A percentile compares a stretch with the other conserved stretches of the same genome.
These are phyloP conservation scores for Hypoxylon trugodes DNA, from an alignment of 495 filamentous ascomycete genomes.

Conservation along the genomic window DNA sequence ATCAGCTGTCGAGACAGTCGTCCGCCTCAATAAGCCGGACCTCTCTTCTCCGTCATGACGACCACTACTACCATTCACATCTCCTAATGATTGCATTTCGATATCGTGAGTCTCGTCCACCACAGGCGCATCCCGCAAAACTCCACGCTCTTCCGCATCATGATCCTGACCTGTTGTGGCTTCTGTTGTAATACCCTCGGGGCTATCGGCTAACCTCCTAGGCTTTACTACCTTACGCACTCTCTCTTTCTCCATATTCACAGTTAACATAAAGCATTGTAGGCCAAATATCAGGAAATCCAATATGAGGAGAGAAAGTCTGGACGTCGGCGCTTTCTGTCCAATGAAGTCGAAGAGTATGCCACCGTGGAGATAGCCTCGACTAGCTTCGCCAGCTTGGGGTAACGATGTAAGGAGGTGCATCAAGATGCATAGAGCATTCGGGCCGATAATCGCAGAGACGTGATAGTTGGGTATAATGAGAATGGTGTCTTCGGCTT, in stretches of 20 bases:
- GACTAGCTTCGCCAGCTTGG: constrained; percentile 74
- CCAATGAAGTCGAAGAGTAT: constrained; percentile 89
- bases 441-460: constrained; percentile 73
- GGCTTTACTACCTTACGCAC: constrained; percentile 54
- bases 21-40: constrained; percentile 55
- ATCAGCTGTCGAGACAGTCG: constrained; percentile 38
- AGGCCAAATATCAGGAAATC: constrained; percentile 72
- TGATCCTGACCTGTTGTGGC: constrained; percentile 65
- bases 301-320: constrained; percentile 67
- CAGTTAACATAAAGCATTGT: constrained; percentile 78
- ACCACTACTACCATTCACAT: constrained; percentile 26
- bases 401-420: constrained; percentile 71
- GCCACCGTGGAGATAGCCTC: constrained; percentile 86
- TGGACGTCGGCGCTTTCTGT: constrained; percentile 76
- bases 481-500: constrained; percentile 62
- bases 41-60: constrained; percentile 56
- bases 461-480: constrained; percentile 74
- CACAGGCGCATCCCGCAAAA: constrained; percentile 60
- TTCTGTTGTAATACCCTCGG: constrained; percentile 29
- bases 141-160: constrained; percentile 84
- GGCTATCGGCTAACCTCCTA: constrained; percentile 25
- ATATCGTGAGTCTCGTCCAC: constrained; percentile 54
- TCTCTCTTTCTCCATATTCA: constrained; percentile 73
- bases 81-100: constrained; percentile 58
- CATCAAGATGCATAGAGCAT: constrained; percentile 74